These are phyloP conservation scores for Cladosporium sp. DNA, from an alignment of 2,329 filamentous ascomycete species.

Conservation along the genomic window DNA sequence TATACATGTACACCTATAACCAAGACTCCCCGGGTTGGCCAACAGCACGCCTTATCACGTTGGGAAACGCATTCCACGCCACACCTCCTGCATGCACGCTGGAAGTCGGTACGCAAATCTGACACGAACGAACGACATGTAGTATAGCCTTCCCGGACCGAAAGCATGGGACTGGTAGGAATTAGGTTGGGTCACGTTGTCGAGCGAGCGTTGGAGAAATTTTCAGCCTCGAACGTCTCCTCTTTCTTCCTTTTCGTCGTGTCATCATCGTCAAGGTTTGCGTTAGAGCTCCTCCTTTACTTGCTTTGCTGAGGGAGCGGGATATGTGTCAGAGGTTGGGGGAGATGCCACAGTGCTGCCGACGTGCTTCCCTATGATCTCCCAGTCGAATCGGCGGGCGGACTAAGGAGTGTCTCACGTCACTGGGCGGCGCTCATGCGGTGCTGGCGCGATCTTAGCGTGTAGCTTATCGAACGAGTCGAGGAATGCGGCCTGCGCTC, in stretches of 20 bases:
- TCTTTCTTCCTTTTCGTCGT: neutral
- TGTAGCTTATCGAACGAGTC: constrained; percentile 7
- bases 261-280: neutral
- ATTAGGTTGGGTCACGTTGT: constrained; percentile 1
- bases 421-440: neutral
- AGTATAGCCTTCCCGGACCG: neutral
- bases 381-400: constrained; percentile 10
- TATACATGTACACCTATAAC: constrained; percentile 6
- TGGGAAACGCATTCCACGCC: constrained; percentile 7
- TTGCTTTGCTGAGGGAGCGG: neutral
- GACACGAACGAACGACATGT: neutral
- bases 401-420: constrained; percentile 1
- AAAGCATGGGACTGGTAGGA: neutral
- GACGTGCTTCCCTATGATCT: constrained; percentile 5
- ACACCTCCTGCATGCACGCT: constrained; percentile 8
- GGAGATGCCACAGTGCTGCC: constrained; percentile 3
- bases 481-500: constrained; percentile 10
- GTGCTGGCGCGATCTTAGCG: constrained; percentile 16
- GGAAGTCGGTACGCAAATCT: neutral
- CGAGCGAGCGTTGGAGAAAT: neutral
- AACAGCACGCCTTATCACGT: constrained; percentile 2
- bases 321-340: constrained; percentile 4
- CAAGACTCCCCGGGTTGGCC: neutral
- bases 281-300: neutral
- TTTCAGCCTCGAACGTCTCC: neutral